Conservation (phyloP, 495 filamentous ascomycete species). For the Penicillium bovifimosum region DNA sequence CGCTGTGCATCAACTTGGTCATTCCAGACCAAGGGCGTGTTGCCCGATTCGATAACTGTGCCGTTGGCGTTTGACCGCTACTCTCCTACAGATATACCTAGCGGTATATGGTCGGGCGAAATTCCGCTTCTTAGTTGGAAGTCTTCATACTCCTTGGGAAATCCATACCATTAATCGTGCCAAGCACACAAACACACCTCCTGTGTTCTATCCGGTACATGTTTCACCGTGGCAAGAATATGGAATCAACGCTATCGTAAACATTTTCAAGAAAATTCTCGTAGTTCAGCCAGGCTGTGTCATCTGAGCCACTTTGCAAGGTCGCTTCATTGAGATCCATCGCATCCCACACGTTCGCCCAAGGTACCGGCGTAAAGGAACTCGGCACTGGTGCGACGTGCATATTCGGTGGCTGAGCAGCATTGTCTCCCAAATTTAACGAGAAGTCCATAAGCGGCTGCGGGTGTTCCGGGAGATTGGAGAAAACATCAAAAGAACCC, state of each 20-base stretch:
- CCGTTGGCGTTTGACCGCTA: background rate
- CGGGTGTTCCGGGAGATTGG: background rate
- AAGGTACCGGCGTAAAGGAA: conserved; percentile 14
- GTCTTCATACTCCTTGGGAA: no score
- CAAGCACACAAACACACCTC: no score
- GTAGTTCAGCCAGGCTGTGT: conserved; percentile 31
- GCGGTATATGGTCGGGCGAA: no score
- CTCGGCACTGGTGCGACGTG: background rate
- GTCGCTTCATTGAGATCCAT: conserved; percentile 19
- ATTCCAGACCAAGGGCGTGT: background rate
- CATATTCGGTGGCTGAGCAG: background rate
- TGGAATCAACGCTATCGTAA: conserved; percentile 22
- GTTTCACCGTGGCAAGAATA: conserved; percentile 15
- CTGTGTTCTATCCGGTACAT: background rate
- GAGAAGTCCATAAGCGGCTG: background rate
- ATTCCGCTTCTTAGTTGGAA: no score
- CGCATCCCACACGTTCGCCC: conserved; percentile 31
- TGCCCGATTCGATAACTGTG: background rate
- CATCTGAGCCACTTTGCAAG: conserved; percentile 2
- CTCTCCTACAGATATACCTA: no score
- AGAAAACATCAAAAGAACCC: background rate
- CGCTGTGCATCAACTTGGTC: background rate
- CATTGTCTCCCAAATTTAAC: background rate
- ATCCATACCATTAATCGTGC: no score
- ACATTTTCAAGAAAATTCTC: conserved; percentile 33